Percentiles rank a stretch among this genome's conserved stretches.
phyloP scores from a whole-genome alignment of 306 rosid genomes.

The Fagus crenata region DNA sequence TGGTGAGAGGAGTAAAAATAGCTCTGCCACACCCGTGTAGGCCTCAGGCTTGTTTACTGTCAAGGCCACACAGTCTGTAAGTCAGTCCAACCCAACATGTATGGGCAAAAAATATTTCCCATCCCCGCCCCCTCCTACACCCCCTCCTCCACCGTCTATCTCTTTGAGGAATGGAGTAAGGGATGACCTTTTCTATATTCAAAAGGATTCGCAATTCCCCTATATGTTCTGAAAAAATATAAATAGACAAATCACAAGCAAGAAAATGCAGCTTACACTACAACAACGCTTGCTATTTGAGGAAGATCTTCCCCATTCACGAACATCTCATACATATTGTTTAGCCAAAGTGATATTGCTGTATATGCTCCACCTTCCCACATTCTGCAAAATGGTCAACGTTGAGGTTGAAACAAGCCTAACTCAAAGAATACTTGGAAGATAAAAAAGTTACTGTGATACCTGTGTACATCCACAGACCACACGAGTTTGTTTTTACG shows the following conservation, averaged over 20 bases:
- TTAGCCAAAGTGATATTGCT: conserved; percentile 83
- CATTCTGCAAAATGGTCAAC: conserved; percentile 61
- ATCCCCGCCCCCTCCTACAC: not conserved
- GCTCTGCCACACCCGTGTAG: not conserved
- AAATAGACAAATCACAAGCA: conserved; percentile 10
- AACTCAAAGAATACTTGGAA: conserved; percentile 13
- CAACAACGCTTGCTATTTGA: conserved; percentile 75
- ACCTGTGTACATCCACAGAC: conserved; percentile 95
- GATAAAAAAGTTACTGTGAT: conserved; percentile 24
- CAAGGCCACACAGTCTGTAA: not conserved
- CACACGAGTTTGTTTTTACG: conserved; percentile 76
- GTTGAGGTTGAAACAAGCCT: conserved; percentile 18
- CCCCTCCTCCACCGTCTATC: not conserved
- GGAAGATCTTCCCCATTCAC: conserved; percentile 68
- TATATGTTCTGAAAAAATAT: conserved; percentile 8
- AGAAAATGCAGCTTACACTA: conserved; percentile 63
- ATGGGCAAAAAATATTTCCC: not conserved
- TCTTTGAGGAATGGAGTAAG: not conserved
- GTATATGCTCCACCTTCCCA: conserved; percentile 93
- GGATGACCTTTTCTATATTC: too few relatives aligned
- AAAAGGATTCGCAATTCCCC: too few relatives aligned
- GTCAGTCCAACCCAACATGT: not conserved
- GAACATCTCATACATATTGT: conserved; percentile 70
- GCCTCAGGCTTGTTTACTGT: conserved; percentile 2
- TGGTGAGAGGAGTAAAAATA: not conserved